Conservation (phyloP, 192 early-diverging fungal species). For the Gaertneriomyces semiglobifer region DNA sequence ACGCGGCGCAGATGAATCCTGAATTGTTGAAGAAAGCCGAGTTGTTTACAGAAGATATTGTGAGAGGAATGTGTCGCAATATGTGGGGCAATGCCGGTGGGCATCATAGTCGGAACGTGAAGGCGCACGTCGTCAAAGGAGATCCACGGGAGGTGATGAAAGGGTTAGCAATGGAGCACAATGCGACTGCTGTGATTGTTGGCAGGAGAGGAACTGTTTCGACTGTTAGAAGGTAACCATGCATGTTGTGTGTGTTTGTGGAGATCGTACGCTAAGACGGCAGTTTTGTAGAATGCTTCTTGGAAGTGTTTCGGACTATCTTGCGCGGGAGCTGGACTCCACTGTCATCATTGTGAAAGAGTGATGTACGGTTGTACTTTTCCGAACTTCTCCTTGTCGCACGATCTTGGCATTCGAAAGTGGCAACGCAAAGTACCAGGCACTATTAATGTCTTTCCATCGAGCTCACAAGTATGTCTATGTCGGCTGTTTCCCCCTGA, state of each 20-base stretch:
- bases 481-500: too few relatives aligned
- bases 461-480: too few relatives aligned
- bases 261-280: neutral
- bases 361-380: too few relatives aligned
- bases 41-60: constrained; percentile 8
- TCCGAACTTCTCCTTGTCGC: too few relatives aligned
- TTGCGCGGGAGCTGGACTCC: constrained; percentile 10
- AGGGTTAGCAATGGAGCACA: constrained; percentile 2
- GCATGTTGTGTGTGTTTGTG: neutral
- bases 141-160: constrained; percentile 29
- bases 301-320: constrained; percentile 27
- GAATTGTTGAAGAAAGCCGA: constrained; percentile 21
- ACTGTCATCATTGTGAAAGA: constrained; percentile 29
- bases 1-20: constrained; percentile 13
- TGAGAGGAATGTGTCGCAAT: constrained; percentile 9
- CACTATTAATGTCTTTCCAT: too few relatives aligned
- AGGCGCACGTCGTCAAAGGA: constrained; percentile 21
- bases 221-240: constrained; percentile 23
- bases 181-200: constrained; percentile 26
- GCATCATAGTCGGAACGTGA: constrained; percentile 4
- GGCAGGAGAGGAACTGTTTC: constrained; percentile 25
- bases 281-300: constrained; percentile 10
- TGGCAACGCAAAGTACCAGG: too few relatives aligned
- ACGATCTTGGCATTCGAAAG: too few relatives aligned
- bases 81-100: constrained; percentile 1